Evolutionary conservation across 2,329 filamentous ascomycete species (phyloP).

Genomic region (Aspergillus proliferans): DNA sequence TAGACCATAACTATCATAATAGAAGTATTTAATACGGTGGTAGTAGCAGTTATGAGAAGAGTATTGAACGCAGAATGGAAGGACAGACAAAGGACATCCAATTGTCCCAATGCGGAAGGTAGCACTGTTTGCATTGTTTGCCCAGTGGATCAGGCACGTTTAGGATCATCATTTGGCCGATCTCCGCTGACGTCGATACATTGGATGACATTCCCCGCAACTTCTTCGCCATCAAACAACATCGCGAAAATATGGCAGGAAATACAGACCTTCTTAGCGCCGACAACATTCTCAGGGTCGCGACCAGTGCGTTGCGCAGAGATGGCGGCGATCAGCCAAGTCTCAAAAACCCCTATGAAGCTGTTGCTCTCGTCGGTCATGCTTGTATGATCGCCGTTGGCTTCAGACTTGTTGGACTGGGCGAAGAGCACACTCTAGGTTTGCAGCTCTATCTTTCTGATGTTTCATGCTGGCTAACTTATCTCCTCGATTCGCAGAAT

Average conservation of each 20-base stretch:
- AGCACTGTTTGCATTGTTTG: not conserved
- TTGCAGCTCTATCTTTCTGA: conserved; percentile 1
- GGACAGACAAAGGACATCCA: too few species aligned
- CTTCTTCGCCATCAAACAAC: not conserved
- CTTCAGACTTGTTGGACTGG: conserved; percentile 76
- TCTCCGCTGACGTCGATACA: not conserved
- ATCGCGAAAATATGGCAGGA: conserved; percentile 7
- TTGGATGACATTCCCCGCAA: not conserved
- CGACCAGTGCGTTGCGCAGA: conserved; percentile 24
- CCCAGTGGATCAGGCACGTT: not conserved
- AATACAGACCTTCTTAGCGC: conserved; percentile 19
- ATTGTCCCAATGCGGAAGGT: not conserved
- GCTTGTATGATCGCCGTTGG: conserved; percentile 73
- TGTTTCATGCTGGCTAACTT: not conserved
- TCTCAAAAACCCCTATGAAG: conserved; percentile 59
- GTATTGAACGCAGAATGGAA: too few species aligned
- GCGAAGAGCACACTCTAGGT: conserved; percentile 73
- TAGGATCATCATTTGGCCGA: not conserved
- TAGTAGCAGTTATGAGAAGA: too few species aligned
- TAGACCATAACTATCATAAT: too few species aligned
- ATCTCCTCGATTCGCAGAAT: conserved; percentile 14
- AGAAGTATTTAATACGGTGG: too few species aligned
- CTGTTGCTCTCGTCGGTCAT: conserved; percentile 75
- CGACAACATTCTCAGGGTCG: conserved; percentile 27
- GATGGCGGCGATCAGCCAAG: conserved; percentile 19